phyloP scores from a whole-genome alignment of 2,329 filamentous ascomycete genomes.

The Cladosporium halotolerans region DNA sequence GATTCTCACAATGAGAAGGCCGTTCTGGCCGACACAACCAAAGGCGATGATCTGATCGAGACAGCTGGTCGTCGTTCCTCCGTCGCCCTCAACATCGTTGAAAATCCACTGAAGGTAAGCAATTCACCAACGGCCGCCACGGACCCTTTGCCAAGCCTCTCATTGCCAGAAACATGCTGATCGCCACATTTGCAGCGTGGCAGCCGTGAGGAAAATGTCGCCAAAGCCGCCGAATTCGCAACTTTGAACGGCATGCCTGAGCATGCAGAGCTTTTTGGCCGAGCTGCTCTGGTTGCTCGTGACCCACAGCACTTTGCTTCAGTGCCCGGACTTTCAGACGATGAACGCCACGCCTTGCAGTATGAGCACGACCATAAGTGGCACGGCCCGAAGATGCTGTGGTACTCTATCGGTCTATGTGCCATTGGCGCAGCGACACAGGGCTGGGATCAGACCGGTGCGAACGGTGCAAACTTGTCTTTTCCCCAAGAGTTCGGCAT shows the following conservation, averaged over 20 bases:
- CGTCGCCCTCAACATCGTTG: constrained; percentile 41
- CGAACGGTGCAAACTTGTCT: constrained; percentile 28
- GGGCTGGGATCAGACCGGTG: constrained; percentile 29
- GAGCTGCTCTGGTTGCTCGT: constrained; percentile 62
- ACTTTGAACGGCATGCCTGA: constrained; percentile 31
- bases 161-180: neutral
- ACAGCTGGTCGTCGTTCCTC: constrained; percentile 31
- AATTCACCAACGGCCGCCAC: neutral
- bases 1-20: constrained; percentile 2
- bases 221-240: constrained; percentile 31
- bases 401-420: constrained; percentile 53
- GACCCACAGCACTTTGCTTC: constrained; percentile 58
- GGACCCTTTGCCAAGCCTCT: no score
- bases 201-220: constrained; percentile 27
- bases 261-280: constrained; percentile 32
- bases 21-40: neutral
- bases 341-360: constrained; percentile 54
- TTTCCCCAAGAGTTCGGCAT: constrained; percentile 23
- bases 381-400: constrained; percentile 56
- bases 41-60: constrained; percentile 2
- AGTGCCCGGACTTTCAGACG: constrained; percentile 54
- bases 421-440: constrained; percentile 28
- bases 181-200: constrained; percentile 22
- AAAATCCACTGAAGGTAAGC: constrained; percentile 41
- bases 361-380: constrained; percentile 63